Conservation (phyloP, 2,329 filamentous ascomycete species). For the Botrytis sinoallii region DNA sequence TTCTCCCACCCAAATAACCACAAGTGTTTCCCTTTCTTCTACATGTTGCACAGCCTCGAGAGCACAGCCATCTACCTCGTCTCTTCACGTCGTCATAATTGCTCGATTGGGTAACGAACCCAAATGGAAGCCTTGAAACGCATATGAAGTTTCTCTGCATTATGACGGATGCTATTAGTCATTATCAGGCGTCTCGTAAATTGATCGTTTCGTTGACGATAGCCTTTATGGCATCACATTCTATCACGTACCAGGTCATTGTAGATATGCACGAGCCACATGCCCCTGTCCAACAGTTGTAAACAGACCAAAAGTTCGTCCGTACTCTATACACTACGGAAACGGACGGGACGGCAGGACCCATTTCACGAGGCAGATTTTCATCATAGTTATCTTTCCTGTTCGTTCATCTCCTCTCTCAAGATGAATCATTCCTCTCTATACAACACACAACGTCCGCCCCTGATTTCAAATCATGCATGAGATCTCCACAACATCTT, state of each 20-base stretch:
- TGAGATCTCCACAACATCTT: constrained; percentile 5
- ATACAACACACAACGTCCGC: background rate
- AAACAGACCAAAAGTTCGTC: constrained; percentile 9
- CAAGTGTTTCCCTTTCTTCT: background rate
- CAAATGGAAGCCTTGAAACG: background rate
- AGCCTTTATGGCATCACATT: background rate
- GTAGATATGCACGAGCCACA: constrained; percentile 12
- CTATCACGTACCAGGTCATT: background rate
- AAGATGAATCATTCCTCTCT: background rate
- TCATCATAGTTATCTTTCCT: background rate
- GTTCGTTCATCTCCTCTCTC: background rate
- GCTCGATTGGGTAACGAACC: background rate
- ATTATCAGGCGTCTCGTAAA: background rate
- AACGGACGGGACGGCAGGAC: constrained; percentile 1
- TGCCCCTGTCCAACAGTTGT: background rate
- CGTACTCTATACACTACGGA: background rate
- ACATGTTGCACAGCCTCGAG: constrained; percentile 1
- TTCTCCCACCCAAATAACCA: background rate
- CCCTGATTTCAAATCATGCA: constrained; percentile 6
- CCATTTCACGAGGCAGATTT: constrained; percentile 6
- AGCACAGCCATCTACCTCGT: constrained; percentile 10
- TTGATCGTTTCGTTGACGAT: background rate
- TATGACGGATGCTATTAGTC: background rate
- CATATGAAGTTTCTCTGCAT: background rate
- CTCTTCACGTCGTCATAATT: constrained; percentile 11